Evolutionary conservation across 768 basidiomycete species (phyloP).

Genomic region (Favolaschia claudopus): DNA sequence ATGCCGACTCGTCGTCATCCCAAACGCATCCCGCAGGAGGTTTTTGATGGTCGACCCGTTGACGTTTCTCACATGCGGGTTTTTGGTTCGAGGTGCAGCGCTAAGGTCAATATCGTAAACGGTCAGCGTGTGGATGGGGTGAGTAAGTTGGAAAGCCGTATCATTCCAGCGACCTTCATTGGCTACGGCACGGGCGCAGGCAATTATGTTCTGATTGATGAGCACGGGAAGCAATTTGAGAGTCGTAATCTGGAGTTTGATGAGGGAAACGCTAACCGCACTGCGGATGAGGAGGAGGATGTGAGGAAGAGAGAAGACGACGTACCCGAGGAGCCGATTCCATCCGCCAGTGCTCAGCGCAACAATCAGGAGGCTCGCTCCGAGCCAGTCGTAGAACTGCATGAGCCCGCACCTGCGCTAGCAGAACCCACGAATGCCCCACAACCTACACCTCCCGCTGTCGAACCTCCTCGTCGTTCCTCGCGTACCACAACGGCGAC

Average conservation of each 20-base stretch:
- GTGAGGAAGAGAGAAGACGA: background rate
- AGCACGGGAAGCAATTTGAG: background rate
- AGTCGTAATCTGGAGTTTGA: slow-evolving; percentile 6
- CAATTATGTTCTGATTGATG: background rate
- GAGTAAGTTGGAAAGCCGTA: slow-evolving; percentile 2
- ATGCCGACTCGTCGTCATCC: background rate
- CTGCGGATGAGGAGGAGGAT: background rate
- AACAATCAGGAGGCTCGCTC: background rate
- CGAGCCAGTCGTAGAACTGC: background rate
- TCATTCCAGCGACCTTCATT: background rate
- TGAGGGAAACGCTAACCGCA: background rate
- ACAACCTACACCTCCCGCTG: background rate
- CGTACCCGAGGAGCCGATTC: background rate
- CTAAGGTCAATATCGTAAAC: slow-evolving; percentile 18
- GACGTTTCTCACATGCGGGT: slow-evolving; percentile 25
- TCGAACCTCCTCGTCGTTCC: background rate
- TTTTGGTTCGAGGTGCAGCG: slow-evolving; percentile 32
- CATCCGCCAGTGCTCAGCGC: slow-evolving; percentile 4
- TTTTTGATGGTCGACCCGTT: background rate
- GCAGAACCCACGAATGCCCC: background rate
- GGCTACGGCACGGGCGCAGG: slow-evolving; percentile 4
- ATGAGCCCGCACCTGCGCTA: background rate
- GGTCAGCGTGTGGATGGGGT: background rate
- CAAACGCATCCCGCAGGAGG: background rate
- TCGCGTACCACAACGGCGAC: background rate